Base-by-base conservation (phyloP, 2,329 filamentous ascomycete species). In the Pseudocercospora pini-densiflorae region DNA sequence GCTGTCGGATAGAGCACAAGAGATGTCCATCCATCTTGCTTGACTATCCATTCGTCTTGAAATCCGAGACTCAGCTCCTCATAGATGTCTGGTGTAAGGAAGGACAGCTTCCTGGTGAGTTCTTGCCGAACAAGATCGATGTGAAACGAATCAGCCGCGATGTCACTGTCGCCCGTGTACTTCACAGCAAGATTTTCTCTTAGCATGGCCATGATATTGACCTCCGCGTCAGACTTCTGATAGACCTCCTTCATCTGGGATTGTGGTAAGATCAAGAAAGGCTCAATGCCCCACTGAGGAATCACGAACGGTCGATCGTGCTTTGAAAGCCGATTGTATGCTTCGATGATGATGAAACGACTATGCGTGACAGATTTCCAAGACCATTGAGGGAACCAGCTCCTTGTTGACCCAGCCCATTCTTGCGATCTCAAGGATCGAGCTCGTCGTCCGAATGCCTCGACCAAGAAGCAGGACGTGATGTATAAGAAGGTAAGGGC, bases 91-190 rank as follows among this genome's bases (percentile, higher is more conserved):
- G 65, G 61, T 27, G 67, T 71, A n/a, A 72, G 45, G 2, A 63
- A 40, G 5, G 63, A 68, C 51, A 72, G 55, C 9, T 70, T 68
- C 8, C 68, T 60, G 5, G 70, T 72, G 5, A 72, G 23, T n/a
- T 71, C 69, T 3, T 70, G 60, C 12, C 59, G 47, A 1, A 72
- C 68, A 0, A 71, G 61, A 16, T 66, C 63, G 2, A 70, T 14
- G 43, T 70, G 69, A 14, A 69, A 53, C 5, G 62, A 36, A 53
- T 59, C 31, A 14, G 7, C 21, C 23, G 58, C 24, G 23, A 69
- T 47, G 40, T 69, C 65, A 3, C 27, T 9, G 19, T 66, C 65
- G 7, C 64, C 65, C 12, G 64, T 67, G 27, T 68, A 71, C 40
- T 66, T 31, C 12, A 63, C 53, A 1, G 67, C 67, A 4, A 69